Conservation (phyloP, 768 basidiomycete species). For the Sarcodon aspratus region DNA sequence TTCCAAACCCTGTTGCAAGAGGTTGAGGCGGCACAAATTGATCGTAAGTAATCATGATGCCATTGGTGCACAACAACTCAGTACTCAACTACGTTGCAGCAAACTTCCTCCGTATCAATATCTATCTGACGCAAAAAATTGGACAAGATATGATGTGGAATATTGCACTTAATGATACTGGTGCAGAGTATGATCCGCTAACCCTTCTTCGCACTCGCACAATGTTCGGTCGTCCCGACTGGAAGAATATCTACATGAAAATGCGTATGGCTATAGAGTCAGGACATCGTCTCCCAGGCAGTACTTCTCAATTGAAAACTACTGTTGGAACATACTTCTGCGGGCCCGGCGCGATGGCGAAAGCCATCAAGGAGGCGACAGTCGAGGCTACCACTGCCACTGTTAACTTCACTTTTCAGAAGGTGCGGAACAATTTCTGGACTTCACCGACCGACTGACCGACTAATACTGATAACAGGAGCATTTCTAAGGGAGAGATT, state of each 20-base stretch:
- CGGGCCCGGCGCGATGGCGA: constrained; percentile 67
- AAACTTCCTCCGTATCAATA: constrained; percentile 86
- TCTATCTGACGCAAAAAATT: constrained; percentile 84
- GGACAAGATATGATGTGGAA: constrained; percentile 85
- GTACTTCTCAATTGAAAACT: constrained; percentile 68
- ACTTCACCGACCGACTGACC: constrained; percentile 1
- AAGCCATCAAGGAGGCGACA: constrained; percentile 65
- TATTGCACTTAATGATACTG: constrained; percentile 79
- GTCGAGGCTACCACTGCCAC: constrained; percentile 37
- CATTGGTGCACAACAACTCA: background rate
- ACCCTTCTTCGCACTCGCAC: constrained; percentile 83
- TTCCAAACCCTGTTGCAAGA: constrained; percentile 85
- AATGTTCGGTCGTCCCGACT: constrained; percentile 88
- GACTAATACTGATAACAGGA: constrained; percentile 27
- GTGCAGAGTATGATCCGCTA: constrained; percentile 79
- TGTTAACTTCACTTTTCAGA: constrained; percentile 73
- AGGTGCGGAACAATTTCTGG: constrained; percentile 34
- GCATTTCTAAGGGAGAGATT: constrained; percentile 34
- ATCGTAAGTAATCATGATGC: constrained; percentile 48
- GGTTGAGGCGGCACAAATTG: constrained; percentile 79
- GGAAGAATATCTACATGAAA: constrained; percentile 67
- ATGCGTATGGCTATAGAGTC: constrained; percentile 71
- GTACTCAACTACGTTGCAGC: constrained; percentile 29
- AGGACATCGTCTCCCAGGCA: constrained; percentile 74
- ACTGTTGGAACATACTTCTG: constrained; percentile 88